Conservation (phyloP, 345 rosid species). For the Salix purpurea region DNA sequence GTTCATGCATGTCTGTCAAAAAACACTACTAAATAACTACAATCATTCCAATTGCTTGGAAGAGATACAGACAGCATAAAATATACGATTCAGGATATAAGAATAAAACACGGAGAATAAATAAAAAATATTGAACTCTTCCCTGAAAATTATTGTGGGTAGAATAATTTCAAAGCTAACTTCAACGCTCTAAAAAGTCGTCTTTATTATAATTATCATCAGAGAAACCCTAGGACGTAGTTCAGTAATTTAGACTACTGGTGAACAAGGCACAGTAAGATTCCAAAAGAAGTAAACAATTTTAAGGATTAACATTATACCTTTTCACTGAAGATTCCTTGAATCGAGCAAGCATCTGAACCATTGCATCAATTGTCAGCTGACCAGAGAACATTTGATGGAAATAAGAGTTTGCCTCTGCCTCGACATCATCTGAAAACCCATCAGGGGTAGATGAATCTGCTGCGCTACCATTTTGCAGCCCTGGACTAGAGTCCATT, state of each 20-base stretch:
- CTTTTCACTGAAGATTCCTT: slow-evolving; percentile 78
- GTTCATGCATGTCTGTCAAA: not conserved
- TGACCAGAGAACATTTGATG: slow-evolving; percentile 92
- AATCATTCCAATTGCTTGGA: not conserved
- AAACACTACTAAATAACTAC: not conserved
- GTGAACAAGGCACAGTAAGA: not conserved
- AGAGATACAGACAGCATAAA: not conserved
- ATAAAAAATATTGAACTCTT: not conserved
- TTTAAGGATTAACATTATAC: slow-evolving; percentile 24
- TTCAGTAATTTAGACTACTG: not conserved
- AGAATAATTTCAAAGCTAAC: not conserved
- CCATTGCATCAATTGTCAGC: slow-evolving; percentile 81
- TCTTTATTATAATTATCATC: not conserved
- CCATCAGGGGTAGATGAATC: slow-evolving; percentile 65
- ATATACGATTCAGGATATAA: not conserved
- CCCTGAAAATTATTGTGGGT: not conserved
- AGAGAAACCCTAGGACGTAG: too few species aligned
- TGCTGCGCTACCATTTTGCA: slow-evolving; percentile 67
- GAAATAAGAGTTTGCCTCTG: slow-evolving; percentile 90
- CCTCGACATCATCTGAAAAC: slow-evolving; percentile 77
- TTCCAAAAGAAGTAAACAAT: not conserved
- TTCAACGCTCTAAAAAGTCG: not conserved
- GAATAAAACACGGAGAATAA: not conserved
- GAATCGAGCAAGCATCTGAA: slow-evolving; percentile 89
- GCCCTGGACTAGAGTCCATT: slow-evolving; percentile 48